Percentiles rank a stretch among this genome's conserved stretches.
Conservation (phyloP, 73 alveolate genomes). For the Tetrahymena thermophila region DNA sequence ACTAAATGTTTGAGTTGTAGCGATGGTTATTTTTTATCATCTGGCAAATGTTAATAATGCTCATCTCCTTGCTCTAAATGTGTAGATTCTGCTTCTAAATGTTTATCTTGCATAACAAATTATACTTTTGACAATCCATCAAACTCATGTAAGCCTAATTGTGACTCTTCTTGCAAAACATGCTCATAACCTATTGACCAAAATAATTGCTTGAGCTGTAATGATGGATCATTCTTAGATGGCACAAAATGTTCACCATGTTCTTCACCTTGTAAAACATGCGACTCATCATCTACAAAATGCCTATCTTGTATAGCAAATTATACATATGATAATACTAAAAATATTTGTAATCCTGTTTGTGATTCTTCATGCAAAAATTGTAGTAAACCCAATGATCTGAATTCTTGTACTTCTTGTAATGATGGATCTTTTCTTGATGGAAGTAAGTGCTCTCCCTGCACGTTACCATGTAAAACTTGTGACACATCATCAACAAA, state of each 20-base stretch:
- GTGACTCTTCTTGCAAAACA: neutral
- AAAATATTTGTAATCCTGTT: neutral
- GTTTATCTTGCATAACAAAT: neutral
- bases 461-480: neutral
- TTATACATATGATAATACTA: neutral
- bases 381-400: neutral
- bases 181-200: neutral
- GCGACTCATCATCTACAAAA: neutral
- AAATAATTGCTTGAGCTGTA: neutral
- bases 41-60: neutral
- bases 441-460: neutral
- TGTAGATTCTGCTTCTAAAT: neutral
- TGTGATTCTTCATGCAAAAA: neutral
- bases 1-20: neutral
- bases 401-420: neutral
- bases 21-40: neutral
- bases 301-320: neutral
- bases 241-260: neutral
- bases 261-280: neutral
- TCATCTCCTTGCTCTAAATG: neutral
- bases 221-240: neutral
- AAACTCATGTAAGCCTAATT: neutral
- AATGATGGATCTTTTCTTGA: neutral
- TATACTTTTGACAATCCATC: neutral
- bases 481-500: neutral